Evolutionary conservation across 2,329 filamentous ascomycete species (phyloP).

Genomic region (Colletotrichum sp.): DNA sequence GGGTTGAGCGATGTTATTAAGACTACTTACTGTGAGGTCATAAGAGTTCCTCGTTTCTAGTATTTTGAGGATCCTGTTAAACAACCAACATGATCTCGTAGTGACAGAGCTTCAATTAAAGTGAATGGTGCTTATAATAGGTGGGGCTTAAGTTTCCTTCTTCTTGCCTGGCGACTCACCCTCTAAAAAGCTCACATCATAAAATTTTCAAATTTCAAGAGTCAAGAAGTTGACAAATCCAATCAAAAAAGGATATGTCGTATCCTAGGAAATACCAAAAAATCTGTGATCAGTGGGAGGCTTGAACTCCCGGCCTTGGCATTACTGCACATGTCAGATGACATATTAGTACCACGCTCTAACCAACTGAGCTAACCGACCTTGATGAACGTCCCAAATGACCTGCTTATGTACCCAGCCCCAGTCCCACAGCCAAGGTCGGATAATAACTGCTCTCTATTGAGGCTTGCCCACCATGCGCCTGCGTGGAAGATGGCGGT

Average conservation of each 20-base stretch:
- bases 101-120: too few species aligned
- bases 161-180: background rate
- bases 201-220: background rate
- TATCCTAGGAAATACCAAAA: background rate
- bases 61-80: background rate
- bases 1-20: background rate
- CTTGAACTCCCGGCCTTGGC: background rate
- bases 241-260: background rate
- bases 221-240: background rate
- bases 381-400: accelerated
- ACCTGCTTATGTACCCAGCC: accelerated
- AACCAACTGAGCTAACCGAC: background rate
- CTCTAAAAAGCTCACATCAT: background rate
- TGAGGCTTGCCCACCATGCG: background rate
- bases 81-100: background rate
- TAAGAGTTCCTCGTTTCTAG: background rate
- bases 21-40: background rate
- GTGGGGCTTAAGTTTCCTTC: too few species aligned
- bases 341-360: background rate
- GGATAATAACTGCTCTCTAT: accelerated
- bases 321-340: background rate
- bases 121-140: too few species aligned
- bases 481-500: background rate
- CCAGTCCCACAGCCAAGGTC: too few species aligned
- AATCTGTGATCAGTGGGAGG: background rate